Evolutionary conservation across 495 filamentous ascomycete species (phyloP).

Genomic region (Sordaria brevicollis): DNA sequence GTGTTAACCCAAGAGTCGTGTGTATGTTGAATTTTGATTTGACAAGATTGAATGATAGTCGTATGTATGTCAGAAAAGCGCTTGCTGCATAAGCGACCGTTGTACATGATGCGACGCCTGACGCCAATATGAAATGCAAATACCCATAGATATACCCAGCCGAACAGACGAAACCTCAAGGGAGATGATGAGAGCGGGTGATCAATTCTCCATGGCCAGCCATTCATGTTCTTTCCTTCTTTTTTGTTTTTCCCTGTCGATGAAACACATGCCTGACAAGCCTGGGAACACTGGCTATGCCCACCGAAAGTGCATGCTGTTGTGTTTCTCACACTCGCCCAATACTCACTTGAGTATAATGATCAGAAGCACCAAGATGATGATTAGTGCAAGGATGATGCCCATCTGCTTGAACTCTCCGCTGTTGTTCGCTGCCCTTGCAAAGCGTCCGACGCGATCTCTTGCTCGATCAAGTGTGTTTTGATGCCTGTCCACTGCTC

Average conservation of each 20-base stretch:
- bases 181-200: neutral
- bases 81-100: neutral
- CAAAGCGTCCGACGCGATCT: slow-evolving; percentile 57
- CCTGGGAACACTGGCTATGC: neutral
- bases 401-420: slow-evolving; percentile 74
- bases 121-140: neutral
- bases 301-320: neutral
- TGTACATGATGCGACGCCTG: neutral
- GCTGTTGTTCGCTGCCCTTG: slow-evolving; percentile 64
- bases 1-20: neutral
- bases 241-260: neutral
- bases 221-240: neutral
- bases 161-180: neutral
- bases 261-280: neutral
- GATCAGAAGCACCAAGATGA: slow-evolving; percentile 69
- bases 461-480: slow-evolving; percentile 62
- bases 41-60: neutral
- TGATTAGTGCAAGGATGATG: slow-evolving; percentile 64
- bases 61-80: neutral
- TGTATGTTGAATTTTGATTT: neutral
- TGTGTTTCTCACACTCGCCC: neutral
- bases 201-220: neutral
- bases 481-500: slow-evolving; percentile 70
- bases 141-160: neutral
- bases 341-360: slow-evolving; percentile 56